These are phyloP conservation scores for Emergomyces pasteurianus DNA, from an alignment of 2,329 filamentous ascomycete species.

Conservation along the genomic window DNA sequence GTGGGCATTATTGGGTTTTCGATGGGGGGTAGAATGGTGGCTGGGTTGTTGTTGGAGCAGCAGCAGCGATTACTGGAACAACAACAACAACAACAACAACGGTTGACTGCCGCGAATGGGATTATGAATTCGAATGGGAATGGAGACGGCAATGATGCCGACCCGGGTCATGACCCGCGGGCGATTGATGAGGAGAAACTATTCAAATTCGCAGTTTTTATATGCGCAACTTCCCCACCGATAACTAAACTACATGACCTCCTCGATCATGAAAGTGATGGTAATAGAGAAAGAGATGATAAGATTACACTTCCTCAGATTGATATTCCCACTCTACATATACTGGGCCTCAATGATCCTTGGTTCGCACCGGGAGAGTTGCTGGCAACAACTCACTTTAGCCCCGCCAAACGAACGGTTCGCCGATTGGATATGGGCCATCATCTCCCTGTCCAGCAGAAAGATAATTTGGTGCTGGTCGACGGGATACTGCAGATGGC, in stretches of 20 bases:
- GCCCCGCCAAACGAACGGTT: slow-evolving; percentile 42
- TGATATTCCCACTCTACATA: slow-evolving; percentile 51
- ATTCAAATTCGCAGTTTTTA: slow-evolving; percentile 1
- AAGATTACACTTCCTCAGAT: not conserved
- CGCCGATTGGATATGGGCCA: slow-evolving; percentile 61
- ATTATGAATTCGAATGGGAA: not conserved
- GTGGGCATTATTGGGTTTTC: slow-evolving; percentile 54
- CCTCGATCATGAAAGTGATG: not conserved
- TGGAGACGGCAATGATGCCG: not conserved
- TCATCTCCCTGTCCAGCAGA: slow-evolving; percentile 54
- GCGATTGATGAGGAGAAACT: not conserved
- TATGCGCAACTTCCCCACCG: slow-evolving; percentile 1
- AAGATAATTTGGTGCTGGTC: slow-evolving; percentile 49
- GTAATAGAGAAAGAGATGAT: not conserved
- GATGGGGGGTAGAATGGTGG: slow-evolving; percentile 51
- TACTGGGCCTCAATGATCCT: slow-evolving; percentile 52
- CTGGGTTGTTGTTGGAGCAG: slow-evolving; percentile 41
- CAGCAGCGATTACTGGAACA: not conserved
- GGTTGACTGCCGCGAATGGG: not conserved
- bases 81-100: too few relatives aligned
- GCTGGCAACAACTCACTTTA: slow-evolving; percentile 47
- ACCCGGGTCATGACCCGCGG: not conserved
- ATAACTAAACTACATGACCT: not conserved
- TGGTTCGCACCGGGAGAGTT: slow-evolving; percentile 49
- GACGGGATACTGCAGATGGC: slow-evolving; percentile 42